Percentiles rank a stretch among this genome's conserved stretches.
phyloP scores from a whole-genome alignment of 371 early-diverging fungal genomes.

The Circinella umbellata region DNA sequence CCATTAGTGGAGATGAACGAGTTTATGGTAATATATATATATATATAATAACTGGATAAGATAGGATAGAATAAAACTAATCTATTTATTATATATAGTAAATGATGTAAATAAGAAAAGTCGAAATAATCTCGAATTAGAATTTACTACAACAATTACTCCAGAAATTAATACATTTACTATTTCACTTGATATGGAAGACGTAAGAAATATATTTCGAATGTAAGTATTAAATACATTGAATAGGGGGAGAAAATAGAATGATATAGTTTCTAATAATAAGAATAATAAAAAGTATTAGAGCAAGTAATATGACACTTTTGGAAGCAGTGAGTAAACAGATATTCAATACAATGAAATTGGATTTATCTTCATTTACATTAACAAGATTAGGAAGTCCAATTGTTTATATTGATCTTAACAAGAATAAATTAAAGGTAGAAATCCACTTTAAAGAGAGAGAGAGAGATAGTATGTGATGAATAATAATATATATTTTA shows the following conservation, averaged over 20 bases:
- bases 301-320: neutral
- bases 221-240: slow-evolving; percentile 2
- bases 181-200: neutral
- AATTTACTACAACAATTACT: neutral
- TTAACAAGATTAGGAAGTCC: neutral
- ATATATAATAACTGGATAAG: neutral
- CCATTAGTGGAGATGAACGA: slow-evolving; percentile 1
- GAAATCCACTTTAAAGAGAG: neutral
- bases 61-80: neutral
- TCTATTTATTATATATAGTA: too few relatives aligned
- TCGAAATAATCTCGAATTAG: neutral
- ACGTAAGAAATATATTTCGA: neutral
- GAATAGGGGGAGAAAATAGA: neutral
- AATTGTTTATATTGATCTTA: slow-evolving; percentile 4
- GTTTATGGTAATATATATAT: neutral
- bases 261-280: neutral
- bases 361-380: neutral
- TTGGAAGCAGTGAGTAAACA: neutral
- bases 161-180: neutral
- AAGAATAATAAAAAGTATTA: neutral
- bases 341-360: neutral
- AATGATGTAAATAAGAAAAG: neutral
- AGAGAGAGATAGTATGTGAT: neutral
- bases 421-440: slow-evolving; percentile 3
- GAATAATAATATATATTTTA: neutral